These are phyloP conservation scores for Neonectria neomacrospora DNA, from an alignment of 2,329 filamentous ascomycete species.

Conservation along the genomic window DNA sequence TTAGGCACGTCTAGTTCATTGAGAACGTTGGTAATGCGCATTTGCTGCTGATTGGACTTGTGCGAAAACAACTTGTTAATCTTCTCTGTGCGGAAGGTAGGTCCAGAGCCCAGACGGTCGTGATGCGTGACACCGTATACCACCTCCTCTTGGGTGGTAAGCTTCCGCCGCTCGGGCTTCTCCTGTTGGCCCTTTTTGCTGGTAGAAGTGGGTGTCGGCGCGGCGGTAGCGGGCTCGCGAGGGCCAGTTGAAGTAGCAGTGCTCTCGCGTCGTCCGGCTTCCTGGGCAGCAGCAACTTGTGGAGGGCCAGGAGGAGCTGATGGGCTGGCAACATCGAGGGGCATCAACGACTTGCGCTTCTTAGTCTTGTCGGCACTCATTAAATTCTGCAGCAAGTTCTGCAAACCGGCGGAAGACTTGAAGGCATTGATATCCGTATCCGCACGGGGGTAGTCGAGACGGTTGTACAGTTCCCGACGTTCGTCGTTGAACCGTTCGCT, in stretches of 20 bases:
- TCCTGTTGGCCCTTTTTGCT: constrained; percentile 61
- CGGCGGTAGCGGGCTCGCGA: constrained; percentile 49
- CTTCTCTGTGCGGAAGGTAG: constrained; percentile 88
- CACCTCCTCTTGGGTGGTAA: constrained; percentile 79
- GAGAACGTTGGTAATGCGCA: constrained; percentile 78
- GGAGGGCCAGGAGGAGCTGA: constrained; percentile 53
- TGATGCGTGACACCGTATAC: constrained; percentile 87
- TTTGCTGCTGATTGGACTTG: constrained; percentile 79
- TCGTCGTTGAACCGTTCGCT: constrained; percentile 89
- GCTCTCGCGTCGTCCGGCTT: constrained; percentile 62
- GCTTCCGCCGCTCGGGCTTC: constrained; percentile 70
- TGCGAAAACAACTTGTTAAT: constrained; percentile 82
- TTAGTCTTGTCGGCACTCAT: constrained; percentile 87
- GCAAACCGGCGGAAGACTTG: constrained; percentile 82
- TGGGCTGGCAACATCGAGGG: constrained; percentile 65
- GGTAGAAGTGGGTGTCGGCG: constrained; percentile 50
- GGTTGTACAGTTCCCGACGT: constrained; percentile 84
- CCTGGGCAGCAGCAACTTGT: constrained; percentile 42
- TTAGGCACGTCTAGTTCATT: constrained; percentile 76
- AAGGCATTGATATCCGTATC: constrained; percentile 80
- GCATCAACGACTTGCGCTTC: constrained; percentile 81
- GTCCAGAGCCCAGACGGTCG: constrained; percentile 85
- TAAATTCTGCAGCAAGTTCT: constrained; percentile 83
- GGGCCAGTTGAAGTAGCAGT: constrained; percentile 58
- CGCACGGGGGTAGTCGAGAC: constrained; percentile 82